phyloP scores from a whole-genome alignment of 2,329 filamentous ascomycete species.

The Fusarium incarnatum region DNA sequence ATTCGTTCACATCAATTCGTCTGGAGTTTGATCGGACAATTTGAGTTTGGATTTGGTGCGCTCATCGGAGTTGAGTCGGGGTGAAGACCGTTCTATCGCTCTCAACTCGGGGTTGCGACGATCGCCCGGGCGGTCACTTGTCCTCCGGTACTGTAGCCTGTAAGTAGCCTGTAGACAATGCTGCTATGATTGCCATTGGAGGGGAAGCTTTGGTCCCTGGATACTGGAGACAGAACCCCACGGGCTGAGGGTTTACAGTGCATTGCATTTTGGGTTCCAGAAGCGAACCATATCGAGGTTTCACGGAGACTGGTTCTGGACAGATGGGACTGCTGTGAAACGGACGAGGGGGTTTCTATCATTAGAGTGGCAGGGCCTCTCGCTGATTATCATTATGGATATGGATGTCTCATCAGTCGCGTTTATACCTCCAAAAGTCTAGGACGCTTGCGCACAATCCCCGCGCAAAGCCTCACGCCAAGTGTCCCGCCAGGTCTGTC shows the following conservation, averaged over 20 bases:
- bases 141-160: neutral
- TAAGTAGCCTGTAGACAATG: neutral
- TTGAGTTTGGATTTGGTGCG: constrained; percentile 27
- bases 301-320: neutral
- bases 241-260: constrained; percentile 2
- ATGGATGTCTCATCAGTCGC: neutral
- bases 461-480: constrained; percentile 21
- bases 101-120: constrained; percentile 28
- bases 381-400: neutral
- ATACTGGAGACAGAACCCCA: constrained; percentile 20
- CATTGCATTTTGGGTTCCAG: constrained; percentile 4
- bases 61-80: constrained; percentile 35
- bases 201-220: constrained; percentile 30
- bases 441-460: constrained; percentile 18
- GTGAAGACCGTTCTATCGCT: constrained; percentile 18
- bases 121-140: constrained; percentile 16
- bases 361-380: neutral
- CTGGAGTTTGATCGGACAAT: constrained; percentile 23
- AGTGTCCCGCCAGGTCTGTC: constrained; percentile 30
- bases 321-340: constrained; percentile 4
- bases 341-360: constrained; percentile 19
- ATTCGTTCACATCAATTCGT: constrained; percentile 21
- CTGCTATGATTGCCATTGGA: neutral
- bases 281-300: constrained; percentile 19
- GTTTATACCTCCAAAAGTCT: neutral